Conservation (phyloP, 352 stramenopile species). For the Phytophthora sojae region DNA sequence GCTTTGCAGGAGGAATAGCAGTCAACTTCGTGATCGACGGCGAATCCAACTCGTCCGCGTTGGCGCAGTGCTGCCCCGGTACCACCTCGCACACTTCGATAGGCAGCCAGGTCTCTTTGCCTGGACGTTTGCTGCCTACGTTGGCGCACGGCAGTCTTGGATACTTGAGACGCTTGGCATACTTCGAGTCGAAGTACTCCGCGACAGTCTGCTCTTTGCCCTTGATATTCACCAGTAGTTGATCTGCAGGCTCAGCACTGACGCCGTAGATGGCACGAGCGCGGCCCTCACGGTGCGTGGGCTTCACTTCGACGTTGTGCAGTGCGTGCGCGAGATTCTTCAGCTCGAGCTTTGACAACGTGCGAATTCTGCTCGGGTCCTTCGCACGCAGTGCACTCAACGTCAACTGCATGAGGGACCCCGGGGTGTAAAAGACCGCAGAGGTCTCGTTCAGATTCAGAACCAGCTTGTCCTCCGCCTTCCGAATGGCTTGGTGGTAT, state of each 20-base stretch:
- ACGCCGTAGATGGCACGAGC: constrained; percentile 55
- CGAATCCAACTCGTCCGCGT: background rate
- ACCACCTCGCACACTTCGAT: background rate
- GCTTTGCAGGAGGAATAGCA: background rate
- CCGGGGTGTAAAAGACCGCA: constrained; percentile 57
- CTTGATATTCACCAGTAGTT: constrained; percentile 50
- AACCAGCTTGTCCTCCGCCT: constrained; percentile 48
- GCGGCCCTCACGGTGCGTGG: constrained; percentile 56
- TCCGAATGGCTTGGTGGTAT: constrained; percentile 66
- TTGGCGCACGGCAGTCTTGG: constrained; percentile 14
- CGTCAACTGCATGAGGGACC: constrained; percentile 51
- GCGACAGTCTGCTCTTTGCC: constrained; percentile 50
- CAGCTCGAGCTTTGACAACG: constrained; percentile 38
- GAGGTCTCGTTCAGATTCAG: constrained; percentile 69
- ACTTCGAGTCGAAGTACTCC: constrained; percentile 54
- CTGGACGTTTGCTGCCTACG: background rate
- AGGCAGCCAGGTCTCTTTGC: background rate
- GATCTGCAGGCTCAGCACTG: constrained; percentile 42
- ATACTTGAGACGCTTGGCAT: constrained; percentile 28
- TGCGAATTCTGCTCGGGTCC: constrained; percentile 19
- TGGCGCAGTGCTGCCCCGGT: background rate
- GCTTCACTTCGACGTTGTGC: constrained; percentile 49
- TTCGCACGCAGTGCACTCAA: constrained; percentile 34
- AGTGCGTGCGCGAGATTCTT: constrained; percentile 35
- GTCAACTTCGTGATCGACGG: background rate